phyloP scores from a whole-genome alignment of 257 asterid species.

The Primulina eburnea region DNA sequence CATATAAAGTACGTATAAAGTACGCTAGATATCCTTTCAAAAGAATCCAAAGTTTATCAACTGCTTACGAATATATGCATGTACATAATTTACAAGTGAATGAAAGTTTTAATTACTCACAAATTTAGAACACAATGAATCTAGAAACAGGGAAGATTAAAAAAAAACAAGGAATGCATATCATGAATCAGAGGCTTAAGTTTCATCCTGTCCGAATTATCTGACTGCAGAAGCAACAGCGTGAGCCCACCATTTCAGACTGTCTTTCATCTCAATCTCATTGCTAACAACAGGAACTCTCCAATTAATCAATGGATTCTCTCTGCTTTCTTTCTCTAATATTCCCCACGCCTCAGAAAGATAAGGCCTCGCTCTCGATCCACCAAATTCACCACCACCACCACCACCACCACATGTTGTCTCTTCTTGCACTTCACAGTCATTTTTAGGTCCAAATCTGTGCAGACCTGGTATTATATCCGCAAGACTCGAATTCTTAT shows the following conservation, averaged over 20 bases:
- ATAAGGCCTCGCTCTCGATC: constrained; percentile 55
- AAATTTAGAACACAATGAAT: not conserved
- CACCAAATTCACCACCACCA: constrained; percentile 2
- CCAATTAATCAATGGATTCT: constrained; percentile 39
- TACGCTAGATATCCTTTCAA: too few relatives aligned
- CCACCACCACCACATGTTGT: not conserved
- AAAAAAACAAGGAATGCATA: too few relatives aligned
- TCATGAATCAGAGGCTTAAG: too few relatives aligned
- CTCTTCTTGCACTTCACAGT: constrained; percentile 1
- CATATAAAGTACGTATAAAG: too few relatives aligned
- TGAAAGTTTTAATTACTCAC: too few relatives aligned
- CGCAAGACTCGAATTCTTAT: constrained; percentile 44
- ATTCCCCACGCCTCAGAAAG: constrained; percentile 77
- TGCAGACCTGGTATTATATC: constrained; percentile 73
- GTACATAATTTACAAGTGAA: not conserved
- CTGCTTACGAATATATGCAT: too few relatives aligned
- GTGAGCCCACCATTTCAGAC: constrained; percentile 81
- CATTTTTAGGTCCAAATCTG: constrained; percentile 38
- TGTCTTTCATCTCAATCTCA: constrained; percentile 56
- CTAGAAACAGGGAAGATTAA: not conserved
- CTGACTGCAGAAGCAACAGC: constrained; percentile 66
- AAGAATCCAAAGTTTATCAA: too few relatives aligned
- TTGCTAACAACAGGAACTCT: constrained; percentile 34
- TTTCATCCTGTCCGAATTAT: constrained; percentile 14
- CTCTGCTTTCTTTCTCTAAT: constrained; percentile 23